These are phyloP conservation scores for Geotrichum cucujoidarum DNA, from an alignment of 1,139 yeast species.

Conservation along the genomic window DNA sequence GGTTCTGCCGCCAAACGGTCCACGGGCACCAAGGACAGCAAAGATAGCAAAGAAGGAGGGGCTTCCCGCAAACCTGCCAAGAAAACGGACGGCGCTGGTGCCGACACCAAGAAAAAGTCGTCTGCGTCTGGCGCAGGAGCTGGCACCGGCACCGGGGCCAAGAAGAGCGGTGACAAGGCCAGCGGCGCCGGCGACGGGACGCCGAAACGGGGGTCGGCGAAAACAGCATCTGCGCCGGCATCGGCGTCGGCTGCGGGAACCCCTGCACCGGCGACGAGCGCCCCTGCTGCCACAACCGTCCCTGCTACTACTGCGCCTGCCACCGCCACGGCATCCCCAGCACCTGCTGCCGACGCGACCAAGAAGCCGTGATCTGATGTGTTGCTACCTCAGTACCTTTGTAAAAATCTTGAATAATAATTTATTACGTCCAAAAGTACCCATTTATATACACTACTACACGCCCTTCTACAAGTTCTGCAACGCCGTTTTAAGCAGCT, in stretches of 20 bases:
- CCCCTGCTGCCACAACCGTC: not conserved
- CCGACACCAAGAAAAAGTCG: too few species aligned
- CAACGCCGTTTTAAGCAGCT: not conserved
- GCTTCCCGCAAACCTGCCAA: too few species aligned
- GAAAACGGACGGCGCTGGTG: too few species aligned
- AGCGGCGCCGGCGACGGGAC: not conserved
- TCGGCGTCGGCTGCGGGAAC: not conserved
- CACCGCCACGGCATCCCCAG: not conserved
- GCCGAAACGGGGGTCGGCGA: not conserved
- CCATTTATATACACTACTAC: not conserved
- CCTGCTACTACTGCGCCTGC: constrained; percentile 3
- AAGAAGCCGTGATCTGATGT: not conserved
- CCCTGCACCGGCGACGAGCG: not conserved
- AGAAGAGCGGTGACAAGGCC: not conserved
- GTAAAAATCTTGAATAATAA: not conserved
- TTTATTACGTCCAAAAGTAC: not conserved
- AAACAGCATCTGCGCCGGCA: not conserved
- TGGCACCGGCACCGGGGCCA: not conserved
- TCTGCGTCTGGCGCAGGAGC: not conserved
- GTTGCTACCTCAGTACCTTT: not conserved
- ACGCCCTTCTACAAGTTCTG: not conserved
- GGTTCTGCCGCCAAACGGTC: constrained; percentile 2
- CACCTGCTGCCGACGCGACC: constrained; percentile 1
- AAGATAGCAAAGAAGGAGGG: too few species aligned
- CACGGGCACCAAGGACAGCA: too few species aligned